Evolutionary conservation across 169 alveolate genomes (phyloP).

Genomic region (Perkinsus marinus): DNA sequence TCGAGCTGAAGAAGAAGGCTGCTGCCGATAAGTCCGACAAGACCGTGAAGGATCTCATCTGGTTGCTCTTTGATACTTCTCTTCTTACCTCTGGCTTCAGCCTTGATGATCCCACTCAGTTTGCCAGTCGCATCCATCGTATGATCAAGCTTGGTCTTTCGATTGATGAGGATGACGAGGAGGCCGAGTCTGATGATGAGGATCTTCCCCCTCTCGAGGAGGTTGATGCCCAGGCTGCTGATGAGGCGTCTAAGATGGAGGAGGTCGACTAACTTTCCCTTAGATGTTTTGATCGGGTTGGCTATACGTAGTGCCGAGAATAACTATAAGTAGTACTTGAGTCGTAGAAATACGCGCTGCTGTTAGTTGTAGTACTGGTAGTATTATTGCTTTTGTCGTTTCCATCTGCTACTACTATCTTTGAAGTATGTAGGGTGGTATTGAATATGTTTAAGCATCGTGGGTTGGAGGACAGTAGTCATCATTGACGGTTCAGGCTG

Average conservation of each 20-base stretch:
- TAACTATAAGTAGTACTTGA: background rate
- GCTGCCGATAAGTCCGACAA: constrained; percentile 90
- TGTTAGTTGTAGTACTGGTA: background rate
- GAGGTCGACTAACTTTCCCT: constrained; percentile 74
- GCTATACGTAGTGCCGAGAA: background rate
- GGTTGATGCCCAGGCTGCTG: constrained; percentile 53
- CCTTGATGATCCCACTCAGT: constrained; percentile 96
- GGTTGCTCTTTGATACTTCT: constrained; percentile 97
- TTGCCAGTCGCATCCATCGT: constrained; percentile 95
- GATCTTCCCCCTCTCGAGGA: constrained; percentile 78
- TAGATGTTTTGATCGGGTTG: background rate
- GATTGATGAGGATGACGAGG: constrained; percentile 84
- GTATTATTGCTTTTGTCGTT: background rate
- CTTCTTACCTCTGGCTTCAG: constrained; percentile 96
- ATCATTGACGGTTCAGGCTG: background rate
- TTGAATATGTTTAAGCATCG: background rate
- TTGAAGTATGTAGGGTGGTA: background rate
- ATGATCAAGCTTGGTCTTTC: constrained; percentile 97
- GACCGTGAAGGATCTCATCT: constrained; percentile 95
- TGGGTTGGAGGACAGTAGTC: background rate
- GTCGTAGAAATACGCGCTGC: background rate
- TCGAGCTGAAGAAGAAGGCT: constrained; percentile 86
- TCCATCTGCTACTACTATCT: background rate
- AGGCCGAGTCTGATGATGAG: constrained; percentile 49
- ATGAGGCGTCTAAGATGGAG: constrained; percentile 85